Base-by-base conservation (phyloP, 257 asterid genomes). In the Cruciata laevipes region DNA sequence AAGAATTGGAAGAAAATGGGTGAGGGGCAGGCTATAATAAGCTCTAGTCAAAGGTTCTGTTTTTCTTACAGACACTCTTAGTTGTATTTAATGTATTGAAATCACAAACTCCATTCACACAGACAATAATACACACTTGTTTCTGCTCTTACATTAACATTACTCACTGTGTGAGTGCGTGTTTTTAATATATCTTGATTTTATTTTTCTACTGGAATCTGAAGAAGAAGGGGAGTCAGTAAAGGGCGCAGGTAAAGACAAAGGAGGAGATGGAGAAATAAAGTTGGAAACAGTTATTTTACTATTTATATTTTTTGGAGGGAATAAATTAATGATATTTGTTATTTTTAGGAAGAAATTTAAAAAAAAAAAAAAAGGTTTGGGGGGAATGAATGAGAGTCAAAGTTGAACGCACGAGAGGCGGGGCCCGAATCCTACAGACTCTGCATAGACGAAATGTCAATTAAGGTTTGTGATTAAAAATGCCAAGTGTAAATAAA, bases 41-140 rank as follows among this genome's bases (percentile, higher is more conserved):
- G 67, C 58, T 68, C 38, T 58, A 40, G 82, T 77, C 82, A 73
- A 77, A 73, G 71, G 73, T 77, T 47, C 64, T 59, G 69, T 69
- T 73, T 67, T 59, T 59, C 64, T 27, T 60, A 62, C 58, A 44
- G 64, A n/a, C 68, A 52, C 65, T 60, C 31, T 30, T 35, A 35
- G 75, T 64, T 53, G 65, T 71, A 63, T 63, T 53, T 31, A 65
- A 47, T 32, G 63, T 25, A 61, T 11, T 61, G 33, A 37, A 35
- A 11, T 31, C 61, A 4, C 9, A 44, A 7, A 13, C 16, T 56
- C 49, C 66, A 61, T 17, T 61, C 63, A 59, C 63, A 21, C 31
- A 56, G 23, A 21, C 31, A 56, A 56, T 56, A 56, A 56, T 27
- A 24, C 63, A 24, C 63, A 59, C 63, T 32, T 24, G 38, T 5